phyloP scores from a whole-genome alignment of 1,284 basidiomycete genomes.

The Macrocystidia cucumis region DNA sequence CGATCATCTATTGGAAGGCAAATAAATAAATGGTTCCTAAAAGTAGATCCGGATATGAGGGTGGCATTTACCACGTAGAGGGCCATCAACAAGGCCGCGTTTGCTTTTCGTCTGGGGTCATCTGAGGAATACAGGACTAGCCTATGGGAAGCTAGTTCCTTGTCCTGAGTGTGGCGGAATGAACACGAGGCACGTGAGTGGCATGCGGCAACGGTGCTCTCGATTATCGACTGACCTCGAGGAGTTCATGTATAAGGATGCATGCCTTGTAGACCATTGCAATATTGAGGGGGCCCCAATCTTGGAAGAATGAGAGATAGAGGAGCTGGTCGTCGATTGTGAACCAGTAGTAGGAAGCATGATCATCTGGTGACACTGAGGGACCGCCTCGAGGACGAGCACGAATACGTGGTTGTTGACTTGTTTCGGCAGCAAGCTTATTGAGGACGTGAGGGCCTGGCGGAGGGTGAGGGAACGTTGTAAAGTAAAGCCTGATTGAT shows the following conservation, averaged over 20 bases:
- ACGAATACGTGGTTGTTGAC: constrained; percentile 50
- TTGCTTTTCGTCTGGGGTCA: constrained; percentile 85
- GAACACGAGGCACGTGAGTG: constrained; percentile 25
- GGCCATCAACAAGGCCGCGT: constrained; percentile 87
- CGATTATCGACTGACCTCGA: constrained; percentile 56
- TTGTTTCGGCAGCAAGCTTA: constrained; percentile 37
- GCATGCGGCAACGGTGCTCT: constrained; percentile 22
- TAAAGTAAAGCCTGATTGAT: constrained; percentile 65
- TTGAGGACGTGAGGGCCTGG: constrained; percentile 61
- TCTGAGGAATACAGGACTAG: constrained; percentile 88
- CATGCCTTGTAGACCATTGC: constrained; percentile 93
- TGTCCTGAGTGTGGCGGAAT: constrained; percentile 49
- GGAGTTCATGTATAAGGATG: constrained; percentile 83
- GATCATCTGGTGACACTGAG: constrained; percentile 48
- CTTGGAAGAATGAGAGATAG: constrained; percentile 92
- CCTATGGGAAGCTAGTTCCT: constrained; percentile 56
- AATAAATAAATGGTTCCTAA: constrained; percentile 9
- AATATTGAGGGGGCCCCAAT: constrained; percentile 92
- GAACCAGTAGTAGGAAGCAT: constrained; percentile 75
- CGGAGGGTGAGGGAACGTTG: constrained; percentile 67
- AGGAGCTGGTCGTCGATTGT: constrained; percentile 87
- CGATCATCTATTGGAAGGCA: constrained; percentile 98
- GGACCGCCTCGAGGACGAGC: constrained; percentile 48
- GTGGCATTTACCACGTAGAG: constrained; percentile 71
- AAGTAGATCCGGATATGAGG: constrained; percentile 11